These are phyloP conservation scores for Erigeron philadelphicus DNA, from an alignment of 140 eudicot genomes.

Conservation along the genomic window DNA sequence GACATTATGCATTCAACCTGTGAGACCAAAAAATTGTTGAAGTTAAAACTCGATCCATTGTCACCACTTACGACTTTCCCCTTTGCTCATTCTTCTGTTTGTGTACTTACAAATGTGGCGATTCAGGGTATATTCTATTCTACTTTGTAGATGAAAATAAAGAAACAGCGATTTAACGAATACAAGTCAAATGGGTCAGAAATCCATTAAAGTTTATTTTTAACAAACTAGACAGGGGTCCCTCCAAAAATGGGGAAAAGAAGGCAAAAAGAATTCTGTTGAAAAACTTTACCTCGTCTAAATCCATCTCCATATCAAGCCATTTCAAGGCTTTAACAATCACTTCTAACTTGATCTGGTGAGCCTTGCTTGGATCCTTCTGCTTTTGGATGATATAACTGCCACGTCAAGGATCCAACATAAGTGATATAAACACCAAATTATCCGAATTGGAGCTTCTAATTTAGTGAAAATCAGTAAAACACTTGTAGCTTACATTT, in stretches of 20 bases:
- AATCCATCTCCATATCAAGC: slow-evolving; percentile 95
- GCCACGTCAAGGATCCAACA: slow-evolving; percentile 22
- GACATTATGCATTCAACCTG: slow-evolving; percentile 96
- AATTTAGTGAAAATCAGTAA: not conserved
- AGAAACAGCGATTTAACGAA: too few species aligned
- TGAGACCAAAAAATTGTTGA: slow-evolving; percentile 12
- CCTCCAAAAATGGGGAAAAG: too few species aligned
- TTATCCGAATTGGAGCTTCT: not conserved
- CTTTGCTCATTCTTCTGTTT: not conserved
- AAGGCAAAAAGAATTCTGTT: not conserved
- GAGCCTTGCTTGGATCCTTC: slow-evolving; percentile 83
- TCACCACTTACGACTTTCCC: not conserved
- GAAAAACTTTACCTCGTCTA: slow-evolving; percentile 68
- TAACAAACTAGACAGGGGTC: too few species aligned
- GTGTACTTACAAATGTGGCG: too few species aligned
- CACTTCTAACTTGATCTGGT: slow-evolving; percentile 82
- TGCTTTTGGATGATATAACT: slow-evolving; percentile 77
- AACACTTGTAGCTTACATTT: slow-evolving; percentile 47
- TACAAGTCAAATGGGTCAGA: too few species aligned
- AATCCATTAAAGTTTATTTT: too few species aligned
- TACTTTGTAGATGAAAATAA: too few species aligned
- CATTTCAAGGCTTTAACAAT: slow-evolving; percentile 87
- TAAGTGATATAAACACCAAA: not conserved
- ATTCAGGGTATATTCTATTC: too few species aligned
- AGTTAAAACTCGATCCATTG: not conserved